phyloP scores from a whole-genome alignment of 2,329 filamentous ascomycete species.

The Lasiodiplodia citricola region DNA sequence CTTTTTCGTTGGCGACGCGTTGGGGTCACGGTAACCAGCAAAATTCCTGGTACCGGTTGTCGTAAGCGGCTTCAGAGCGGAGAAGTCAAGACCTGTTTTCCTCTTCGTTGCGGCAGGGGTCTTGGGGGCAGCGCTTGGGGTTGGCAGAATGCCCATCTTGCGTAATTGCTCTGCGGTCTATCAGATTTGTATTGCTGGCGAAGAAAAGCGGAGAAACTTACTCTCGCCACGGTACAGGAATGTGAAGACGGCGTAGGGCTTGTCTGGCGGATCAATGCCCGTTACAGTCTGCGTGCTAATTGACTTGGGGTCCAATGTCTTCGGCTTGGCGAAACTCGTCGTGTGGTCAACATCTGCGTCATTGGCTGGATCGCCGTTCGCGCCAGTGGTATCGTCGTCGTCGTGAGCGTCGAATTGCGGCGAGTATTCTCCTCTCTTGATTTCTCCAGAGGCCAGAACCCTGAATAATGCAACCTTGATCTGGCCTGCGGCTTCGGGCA shows the following conservation, averaged over 20 bases:
- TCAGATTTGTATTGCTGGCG: conserved; percentile 8
- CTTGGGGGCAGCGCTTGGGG: conserved; percentile 66
- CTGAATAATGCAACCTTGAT: conserved; percentile 98
- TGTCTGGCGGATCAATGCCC: conserved; percentile 92
- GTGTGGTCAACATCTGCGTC: conserved; percentile 93
- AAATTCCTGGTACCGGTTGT: conserved; percentile 89
- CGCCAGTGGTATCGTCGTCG: conserved; percentile 73
- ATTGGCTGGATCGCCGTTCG: conserved; percentile 59
- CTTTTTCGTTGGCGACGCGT: conserved; percentile 51
- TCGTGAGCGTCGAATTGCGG: conserved; percentile 97
- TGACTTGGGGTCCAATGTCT: conserved; percentile 92
- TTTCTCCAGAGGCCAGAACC: conserved; percentile 92
- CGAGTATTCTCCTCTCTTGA: conserved; percentile 97
- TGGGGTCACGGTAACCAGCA: conserved; percentile 79
- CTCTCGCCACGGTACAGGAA: conserved; percentile 97
- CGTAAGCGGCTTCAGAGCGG: conserved; percentile 82
- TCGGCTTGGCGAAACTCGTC: conserved; percentile 96
- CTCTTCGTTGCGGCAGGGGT: conserved; percentile 72
- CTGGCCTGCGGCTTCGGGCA: conserved; percentile 91
- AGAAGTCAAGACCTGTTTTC: conserved; percentile 85
- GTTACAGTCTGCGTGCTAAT: conserved; percentile 99
- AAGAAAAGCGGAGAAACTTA: conserved; percentile 57
- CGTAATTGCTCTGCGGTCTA: conserved; percentile 77
- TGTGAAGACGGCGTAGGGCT: conserved; percentile 95
- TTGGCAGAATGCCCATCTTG: conserved; percentile 89